Percentiles rank a stretch among this genome's conserved stretches.
These are phyloP conservation scores for Rubia tinctorum DNA, from an alignment of 305 asterid species.

Conservation along the genomic window DNA sequence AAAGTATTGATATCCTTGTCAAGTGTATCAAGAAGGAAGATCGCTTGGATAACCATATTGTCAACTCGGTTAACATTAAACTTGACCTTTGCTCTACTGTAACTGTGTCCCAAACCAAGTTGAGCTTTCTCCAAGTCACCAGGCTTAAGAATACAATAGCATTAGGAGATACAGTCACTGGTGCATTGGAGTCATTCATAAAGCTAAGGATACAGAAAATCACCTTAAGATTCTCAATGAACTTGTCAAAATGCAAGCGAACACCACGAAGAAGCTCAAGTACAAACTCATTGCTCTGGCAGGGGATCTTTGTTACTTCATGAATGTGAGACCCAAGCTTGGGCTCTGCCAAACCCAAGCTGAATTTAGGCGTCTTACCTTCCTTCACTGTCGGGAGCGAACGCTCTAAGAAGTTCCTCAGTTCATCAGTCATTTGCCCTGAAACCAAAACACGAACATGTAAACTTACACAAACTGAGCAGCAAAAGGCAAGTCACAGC, in stretches of 20 bases:
- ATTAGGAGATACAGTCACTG: constrained; percentile 11
- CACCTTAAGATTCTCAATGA: constrained; percentile 76
- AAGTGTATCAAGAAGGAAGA: constrained; percentile 91
- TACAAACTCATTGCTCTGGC: constrained; percentile 81
- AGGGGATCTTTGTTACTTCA: constrained; percentile 82
- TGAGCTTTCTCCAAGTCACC: constrained; percentile 94
- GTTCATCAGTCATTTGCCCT: constrained; percentile 94
- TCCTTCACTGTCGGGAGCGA: constrained; percentile 78
- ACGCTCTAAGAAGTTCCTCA: constrained; percentile 77
- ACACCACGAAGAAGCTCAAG: constrained; percentile 91
- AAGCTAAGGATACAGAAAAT: not conserved
- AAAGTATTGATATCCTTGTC: constrained; percentile 92
- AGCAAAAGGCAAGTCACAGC: not conserved
- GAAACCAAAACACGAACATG: constrained; percentile 15
- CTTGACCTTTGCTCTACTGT: constrained; percentile 94
- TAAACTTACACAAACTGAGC: not conserved
- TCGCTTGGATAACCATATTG: constrained; percentile 95
- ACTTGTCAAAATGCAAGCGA: constrained; percentile 66
- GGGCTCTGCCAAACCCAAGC: constrained; percentile 78
- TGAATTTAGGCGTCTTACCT: constrained; percentile 81
- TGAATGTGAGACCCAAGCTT: constrained; percentile 80
- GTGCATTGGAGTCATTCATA: not conserved
- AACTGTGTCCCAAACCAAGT: constrained; percentile 90
- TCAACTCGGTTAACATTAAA: constrained; percentile 95
- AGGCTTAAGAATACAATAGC: constrained; percentile 33